Base-by-base conservation (phyloP, 2,329 filamentous ascomycete genomes). In the Aspergillus jensenii region DNA sequence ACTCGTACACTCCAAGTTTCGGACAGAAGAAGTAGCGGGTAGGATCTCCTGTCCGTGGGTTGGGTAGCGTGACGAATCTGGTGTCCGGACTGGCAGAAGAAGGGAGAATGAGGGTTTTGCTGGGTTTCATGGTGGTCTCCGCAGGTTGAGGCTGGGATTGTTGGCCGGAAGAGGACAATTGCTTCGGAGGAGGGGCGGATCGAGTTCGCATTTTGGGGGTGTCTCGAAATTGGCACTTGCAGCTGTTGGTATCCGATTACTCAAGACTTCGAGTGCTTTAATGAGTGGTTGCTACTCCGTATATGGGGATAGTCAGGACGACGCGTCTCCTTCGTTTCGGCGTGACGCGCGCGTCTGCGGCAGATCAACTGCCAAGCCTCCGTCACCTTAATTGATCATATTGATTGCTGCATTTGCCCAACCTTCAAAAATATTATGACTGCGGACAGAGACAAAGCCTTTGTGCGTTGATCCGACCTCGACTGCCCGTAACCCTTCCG, bases 21-120 rank as follows among this genome's bases (percentile, higher is more conserved):
- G 85, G 84, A 60, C 84, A 87, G 65, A 86, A 84, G 59, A 82
- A 81, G 65, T 86, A 88, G 60, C 83, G 77, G 46, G 73, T 80
- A 4, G 78, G 71, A 7, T 68, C 70, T 4, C 68, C 70, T 14
- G 79, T 82, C 39, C 79, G 78, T 7, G 85, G 85, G 59, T 85
- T 79, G 4, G 81, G 77, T 11, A 88, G 71, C 5, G 79, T 81
- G 58, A 86, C 68, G 47, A 88, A 82, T 53, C 84, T 79, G 43
- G 84, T 79, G 60, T 82, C 76, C 52, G 74, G 67, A 14, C 82
- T 84, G 3, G 77, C 72, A 43, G 79, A 70, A 58, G 79, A 79
- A 3, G 86, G 86, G 0, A 88, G 73, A 14, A 88, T 78, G 64
- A 87, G 84, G 8, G 85, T 74, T 62, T 81, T 84, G 72, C 61